Conservation (phyloP, 1,284 basidiomycete species). For the Boletellus deceptivus region DNA sequence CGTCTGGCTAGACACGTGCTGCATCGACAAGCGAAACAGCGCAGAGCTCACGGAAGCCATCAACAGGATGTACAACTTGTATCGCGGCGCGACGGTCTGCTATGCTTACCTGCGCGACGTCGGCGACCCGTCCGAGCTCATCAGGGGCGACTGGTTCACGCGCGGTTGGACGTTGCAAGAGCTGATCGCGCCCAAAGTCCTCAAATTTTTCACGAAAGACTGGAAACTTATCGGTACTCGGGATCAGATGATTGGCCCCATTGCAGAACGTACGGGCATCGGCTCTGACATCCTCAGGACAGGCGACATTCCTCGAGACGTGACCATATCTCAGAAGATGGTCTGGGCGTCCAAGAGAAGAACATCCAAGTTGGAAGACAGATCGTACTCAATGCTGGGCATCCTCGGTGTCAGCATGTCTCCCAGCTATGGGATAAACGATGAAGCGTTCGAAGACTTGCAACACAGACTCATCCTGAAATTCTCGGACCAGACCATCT, state of each 20-base stretch:
- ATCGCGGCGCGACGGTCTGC: slow-evolving; percentile 21
- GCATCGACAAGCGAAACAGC: slow-evolving; percentile 25
- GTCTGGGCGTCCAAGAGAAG: slow-evolving; percentile 24
- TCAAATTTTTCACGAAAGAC: slow-evolving; percentile 26
- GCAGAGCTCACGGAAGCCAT: slow-evolving; percentile 27
- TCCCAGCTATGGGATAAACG: slow-evolving; percentile 21
- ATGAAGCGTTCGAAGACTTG: slow-evolving; percentile 21
- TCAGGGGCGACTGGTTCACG: slow-evolving; percentile 28
- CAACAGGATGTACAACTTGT: slow-evolving; percentile 33
- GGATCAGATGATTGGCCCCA: slow-evolving; percentile 10
- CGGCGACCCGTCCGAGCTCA: slow-evolving; percentile 11
- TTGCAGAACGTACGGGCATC: slow-evolving; percentile 20
- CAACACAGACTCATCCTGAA: slow-evolving; percentile 21
- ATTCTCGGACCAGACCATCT: slow-evolving; percentile 28
- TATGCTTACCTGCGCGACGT: slow-evolving; percentile 31
- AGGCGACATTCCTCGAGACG: slow-evolving; percentile 7
- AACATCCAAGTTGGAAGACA: slow-evolving; percentile 23
- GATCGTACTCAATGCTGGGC: slow-evolving; percentile 30
- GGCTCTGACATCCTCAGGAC: slow-evolving; percentile 12
- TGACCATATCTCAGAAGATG: slow-evolving; percentile 27
- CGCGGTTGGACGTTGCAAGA: slow-evolving; percentile 33
- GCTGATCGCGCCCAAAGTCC: slow-evolving; percentile 24
- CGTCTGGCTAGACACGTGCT: slow-evolving; percentile 32
- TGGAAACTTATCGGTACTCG: slow-evolving; percentile 25
- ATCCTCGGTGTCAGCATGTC: slow-evolving; percentile 20